Conservation (phyloP, 306 rosid species). For the Coriaria nepalensis region DNA sequence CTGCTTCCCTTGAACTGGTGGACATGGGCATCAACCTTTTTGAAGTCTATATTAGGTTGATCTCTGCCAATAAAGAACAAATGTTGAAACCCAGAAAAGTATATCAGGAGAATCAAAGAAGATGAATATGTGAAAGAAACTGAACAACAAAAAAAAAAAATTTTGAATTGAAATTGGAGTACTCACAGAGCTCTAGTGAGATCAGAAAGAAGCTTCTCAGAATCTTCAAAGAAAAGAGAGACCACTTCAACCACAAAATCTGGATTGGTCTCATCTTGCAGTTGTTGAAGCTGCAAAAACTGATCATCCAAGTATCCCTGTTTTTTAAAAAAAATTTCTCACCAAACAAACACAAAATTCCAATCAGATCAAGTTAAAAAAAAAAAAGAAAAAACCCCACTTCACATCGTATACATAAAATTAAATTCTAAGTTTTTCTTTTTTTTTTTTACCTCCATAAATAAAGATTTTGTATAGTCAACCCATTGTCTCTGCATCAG, state of each 20-base stretch:
- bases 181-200: slow-evolving; percentile 68
- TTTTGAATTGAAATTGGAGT: slow-evolving; percentile 5
- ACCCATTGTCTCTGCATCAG: slow-evolving; percentile 88
- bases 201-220: slow-evolving; percentile 90
- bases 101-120: too few species aligned
- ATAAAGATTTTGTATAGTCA: slow-evolving; percentile 58
- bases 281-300: slow-evolving; percentile 89
- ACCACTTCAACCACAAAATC: slow-evolving; percentile 90
- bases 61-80: too few species aligned
- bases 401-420: too few species aligned
- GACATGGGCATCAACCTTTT: slow-evolving; percentile 82
- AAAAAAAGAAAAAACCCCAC: slow-evolving; percentile 10
- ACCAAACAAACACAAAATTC: too few species aligned
- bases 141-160: not conserved
- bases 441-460: slow-evolving; percentile 45
- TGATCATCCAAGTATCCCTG: slow-evolving; percentile 79
- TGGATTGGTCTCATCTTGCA: slow-evolving; percentile 93
- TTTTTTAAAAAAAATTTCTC: too few species aligned
- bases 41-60: slow-evolving; percentile 65
- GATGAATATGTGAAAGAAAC: not conserved
- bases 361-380: slow-evolving; percentile 13
- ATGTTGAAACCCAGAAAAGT: too few species aligned
- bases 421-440: too few species aligned
- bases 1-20: slow-evolving; percentile 98
- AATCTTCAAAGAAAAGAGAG: slow-evolving; percentile 88